Base-by-base conservation (phyloP, 1,139 yeast species). In the Barnettozyma hawaiiensis region DNA sequence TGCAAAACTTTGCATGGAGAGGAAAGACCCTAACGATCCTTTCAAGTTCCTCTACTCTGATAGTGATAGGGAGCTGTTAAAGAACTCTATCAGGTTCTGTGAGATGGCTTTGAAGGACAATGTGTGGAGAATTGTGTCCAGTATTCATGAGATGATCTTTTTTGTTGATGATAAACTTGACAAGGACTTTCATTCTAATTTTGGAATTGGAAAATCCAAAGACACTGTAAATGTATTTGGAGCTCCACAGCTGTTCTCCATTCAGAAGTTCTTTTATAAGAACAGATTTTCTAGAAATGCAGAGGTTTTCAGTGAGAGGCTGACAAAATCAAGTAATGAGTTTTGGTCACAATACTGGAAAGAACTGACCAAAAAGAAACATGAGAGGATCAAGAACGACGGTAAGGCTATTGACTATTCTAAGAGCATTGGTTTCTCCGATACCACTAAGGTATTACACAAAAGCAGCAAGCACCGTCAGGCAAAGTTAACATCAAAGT, bases 81-180 rank as follows among this genome's bases (percentile, higher is more conserved):
- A 60, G 24, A 61, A 57, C 18, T 73, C 84, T 0, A 58, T 74
- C 15, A 61, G 60, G 12, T 65, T 64, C 12, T 73, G 85, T 1
- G 63, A 66, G 42, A 47, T 58, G 19, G 85, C 86, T 0, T 56
- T 81, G 26, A 48, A 58, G 1, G 76, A 77, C 53, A 62, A 70
- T 2, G 60, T 73, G 33, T 81, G 86, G 86, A 66, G 76, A 54
- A 68, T 78, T 0, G 67, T 71, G 3, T 69, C 83, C 1, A 62
- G 72, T 9, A 59, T 76, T 19, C 87, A 81, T 57, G 87, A 81
- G 57, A 79, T 81, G 84, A 71, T 71, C 32, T 78, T 74, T 48
- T 78, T 64, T 52, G 64, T 78, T 3, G 33, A 60, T 1, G 71
- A 70, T 3, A 21, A 18, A 4, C 50, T 80, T 7, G 75, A 80